Conservation (phyloP, 2,329 filamentous ascomycete species). For the Colletotrichum magnum region DNA sequence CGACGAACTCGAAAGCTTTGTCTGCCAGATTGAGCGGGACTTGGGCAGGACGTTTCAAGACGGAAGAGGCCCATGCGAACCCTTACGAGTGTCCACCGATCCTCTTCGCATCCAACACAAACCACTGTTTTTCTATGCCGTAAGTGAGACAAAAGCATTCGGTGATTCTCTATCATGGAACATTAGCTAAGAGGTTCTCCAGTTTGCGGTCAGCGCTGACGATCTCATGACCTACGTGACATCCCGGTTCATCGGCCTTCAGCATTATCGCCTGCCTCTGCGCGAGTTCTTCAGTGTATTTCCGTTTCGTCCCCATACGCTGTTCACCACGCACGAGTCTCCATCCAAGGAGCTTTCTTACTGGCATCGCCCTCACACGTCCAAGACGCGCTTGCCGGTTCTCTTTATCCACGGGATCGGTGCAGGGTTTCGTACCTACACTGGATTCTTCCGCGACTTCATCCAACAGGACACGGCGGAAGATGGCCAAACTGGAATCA, state of each 20-base stretch:
- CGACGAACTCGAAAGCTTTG: slow-evolving; percentile 69
- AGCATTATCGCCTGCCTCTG: slow-evolving; percentile 46
- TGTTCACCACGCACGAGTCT: slow-evolving; percentile 60
- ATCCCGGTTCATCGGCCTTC: neutral
- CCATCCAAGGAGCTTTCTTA: slow-evolving; percentile 65
- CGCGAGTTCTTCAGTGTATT: slow-evolving; percentile 59
- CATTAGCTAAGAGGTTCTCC: slow-evolving; percentile 59
- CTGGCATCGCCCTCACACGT: slow-evolving; percentile 73
- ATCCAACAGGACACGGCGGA: slow-evolving; percentile 55
- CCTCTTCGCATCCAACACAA: slow-evolving; percentile 70
- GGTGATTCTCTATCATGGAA: slow-evolving; percentile 53
- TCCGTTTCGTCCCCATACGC: slow-evolving; percentile 64
- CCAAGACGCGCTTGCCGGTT: slow-evolving; percentile 67
- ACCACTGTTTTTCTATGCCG: slow-evolving; percentile 65
- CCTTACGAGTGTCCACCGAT: slow-evolving; percentile 52
- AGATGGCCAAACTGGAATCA: slow-evolving; percentile 59
- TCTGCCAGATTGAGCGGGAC: slow-evolving; percentile 62
- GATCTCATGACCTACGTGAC: slow-evolving; percentile 60
- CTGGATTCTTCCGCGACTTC: slow-evolving; percentile 58
- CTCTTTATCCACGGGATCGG: slow-evolving; percentile 76
- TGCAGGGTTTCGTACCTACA: slow-evolving; percentile 65
- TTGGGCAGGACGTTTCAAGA: slow-evolving; percentile 62
- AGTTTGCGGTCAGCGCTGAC: slow-evolving; percentile 47
- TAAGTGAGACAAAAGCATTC: slow-evolving; percentile 64
- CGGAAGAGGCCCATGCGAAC: slow-evolving; percentile 65